Percentiles rank a stretch among this genome's conserved stretches.
These are phyloP conservation scores for Nicotiana tomentosiformis DNA, from an alignment of 257 asterid genomes.

Conservation along the genomic window DNA sequence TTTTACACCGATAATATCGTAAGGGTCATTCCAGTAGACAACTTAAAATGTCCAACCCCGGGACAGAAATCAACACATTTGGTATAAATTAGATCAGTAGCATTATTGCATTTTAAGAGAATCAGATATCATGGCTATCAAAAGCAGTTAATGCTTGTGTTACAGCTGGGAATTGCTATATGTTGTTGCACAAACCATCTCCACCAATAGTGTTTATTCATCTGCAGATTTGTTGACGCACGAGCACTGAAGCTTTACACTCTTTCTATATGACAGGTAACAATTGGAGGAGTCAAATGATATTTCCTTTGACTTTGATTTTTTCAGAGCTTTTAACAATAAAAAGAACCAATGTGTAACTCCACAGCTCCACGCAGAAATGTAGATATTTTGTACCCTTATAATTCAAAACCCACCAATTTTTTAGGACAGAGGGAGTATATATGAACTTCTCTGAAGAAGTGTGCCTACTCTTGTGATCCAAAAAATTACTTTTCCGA, in stretches of 20 bases:
- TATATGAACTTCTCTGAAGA: background rate
- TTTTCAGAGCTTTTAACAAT: background rate
- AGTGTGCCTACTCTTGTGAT: background rate
- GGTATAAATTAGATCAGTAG: background rate
- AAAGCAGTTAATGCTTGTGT: background rate
- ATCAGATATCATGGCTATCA: background rate
- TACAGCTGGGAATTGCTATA: background rate
- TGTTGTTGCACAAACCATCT: background rate
- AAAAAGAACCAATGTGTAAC: background rate
- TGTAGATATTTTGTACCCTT: background rate
- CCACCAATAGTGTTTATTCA: background rate
- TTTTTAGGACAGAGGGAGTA: background rate
- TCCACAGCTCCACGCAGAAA: background rate
- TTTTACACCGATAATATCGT: background rate
- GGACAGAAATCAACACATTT: background rate
- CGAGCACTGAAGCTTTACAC: background rate
- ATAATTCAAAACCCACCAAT: background rate
- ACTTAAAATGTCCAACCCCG: background rate
- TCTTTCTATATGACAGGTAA: background rate
- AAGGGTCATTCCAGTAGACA: background rate
- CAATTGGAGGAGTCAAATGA: background rate
- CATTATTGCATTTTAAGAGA: background rate
- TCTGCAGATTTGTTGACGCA: background rate
- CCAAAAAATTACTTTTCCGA: background rate
- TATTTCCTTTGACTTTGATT: background rate